Base-by-base conservation (phyloP, 495 filamentous ascomycete species). In the Trichoderma parareesei region DNA sequence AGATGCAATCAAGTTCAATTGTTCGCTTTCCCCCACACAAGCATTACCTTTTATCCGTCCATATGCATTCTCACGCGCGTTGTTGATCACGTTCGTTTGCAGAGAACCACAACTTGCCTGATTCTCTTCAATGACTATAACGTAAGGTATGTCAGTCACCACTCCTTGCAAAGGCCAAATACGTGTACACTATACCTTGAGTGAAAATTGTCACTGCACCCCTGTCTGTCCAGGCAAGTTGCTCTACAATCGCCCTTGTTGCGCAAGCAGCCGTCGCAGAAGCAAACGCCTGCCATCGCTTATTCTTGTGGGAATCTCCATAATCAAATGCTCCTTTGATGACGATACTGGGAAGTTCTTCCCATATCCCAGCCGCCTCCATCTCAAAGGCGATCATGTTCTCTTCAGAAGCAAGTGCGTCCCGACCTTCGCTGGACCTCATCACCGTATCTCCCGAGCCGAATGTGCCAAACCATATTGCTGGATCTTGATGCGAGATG, bases 261-360 rank as follows among this genome's bases (percentile, higher is more conserved):
- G 60, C 64, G 2, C 61, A 64, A 4, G 77, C 75, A 8, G 75
- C 77, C 14, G 70, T 69, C 3, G 75, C 76, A 35, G 77, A 75
- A 0, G 76, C 75, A 68, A 74, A 78, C 5, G 62, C 35, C 61
- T 79, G 74, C 78, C 77, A 80, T 35, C 35, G 42, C 43, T 79
- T 73, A 64, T 72, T 71, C 65, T 79, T 79, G 61, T 79, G 76
- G 59, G 73, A 77, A 60, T 80, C 77, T 0, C 71, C 72, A 64
- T 79, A 81, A 64, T 81, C 78, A 37, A 70, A 76, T 0, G 77
- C 70, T 1, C 73, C 74, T 53, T 78, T 78, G 63, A 80, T 69
- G 0, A 79, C 66, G 0, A 79, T 37, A 18, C 65, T 73, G 3
- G 72, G 71, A 9, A 76, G 33, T 14, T 66, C 65, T 16, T 78